These are phyloP conservation scores for Bipolaris bicolor DNA, from an alignment of 2,329 filamentous ascomycete species.

Conservation along the genomic window DNA sequence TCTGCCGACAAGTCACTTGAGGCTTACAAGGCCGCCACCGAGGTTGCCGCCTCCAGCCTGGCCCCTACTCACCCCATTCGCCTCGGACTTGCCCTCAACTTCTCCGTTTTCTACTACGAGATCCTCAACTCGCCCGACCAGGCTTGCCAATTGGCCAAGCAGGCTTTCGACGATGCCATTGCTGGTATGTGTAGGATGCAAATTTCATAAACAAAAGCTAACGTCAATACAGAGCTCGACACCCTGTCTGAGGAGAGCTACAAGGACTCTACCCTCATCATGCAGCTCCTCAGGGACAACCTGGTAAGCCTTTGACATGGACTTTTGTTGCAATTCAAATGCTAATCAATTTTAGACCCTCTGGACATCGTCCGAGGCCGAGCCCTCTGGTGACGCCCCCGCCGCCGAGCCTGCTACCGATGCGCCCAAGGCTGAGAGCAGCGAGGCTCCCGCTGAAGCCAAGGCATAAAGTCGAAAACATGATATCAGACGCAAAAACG, in stretches of 20 bases:
- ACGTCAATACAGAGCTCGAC: constrained; percentile 74
- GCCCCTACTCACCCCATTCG: constrained; percentile 92
- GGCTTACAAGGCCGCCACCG: constrained; percentile 94
- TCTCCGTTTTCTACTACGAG: constrained; percentile 99
- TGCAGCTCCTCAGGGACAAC: constrained; percentile 98
- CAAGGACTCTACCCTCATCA: constrained; percentile 98
- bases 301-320: constrained; percentile 62
- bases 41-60: constrained; percentile 87
- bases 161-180: constrained; percentile 95
- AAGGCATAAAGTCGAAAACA: constrained; percentile 58
- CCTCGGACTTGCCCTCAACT: constrained; percentile 90
- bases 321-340: background rate
- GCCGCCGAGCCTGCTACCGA: constrained; percentile 62
- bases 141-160: constrained; percentile 96
- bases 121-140: constrained; percentile 98
- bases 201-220: constrained; percentile 14
- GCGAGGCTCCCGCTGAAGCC: constrained; percentile 62
- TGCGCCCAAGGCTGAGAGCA: constrained; percentile 52
- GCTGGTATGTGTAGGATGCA: constrained; percentile 62
- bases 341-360: constrained; percentile 70
- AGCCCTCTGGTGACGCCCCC: constrained; percentile 68
- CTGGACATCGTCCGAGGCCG: constrained; percentile 98
- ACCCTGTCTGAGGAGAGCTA: constrained; percentile 98
- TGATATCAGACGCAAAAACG: constrained; percentile 42
- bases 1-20: constrained; percentile 93